These are phyloP conservation scores for Pouteria campechiana DNA, from an alignment of 179 eudicot genomes.

Conservation along the genomic window DNA sequence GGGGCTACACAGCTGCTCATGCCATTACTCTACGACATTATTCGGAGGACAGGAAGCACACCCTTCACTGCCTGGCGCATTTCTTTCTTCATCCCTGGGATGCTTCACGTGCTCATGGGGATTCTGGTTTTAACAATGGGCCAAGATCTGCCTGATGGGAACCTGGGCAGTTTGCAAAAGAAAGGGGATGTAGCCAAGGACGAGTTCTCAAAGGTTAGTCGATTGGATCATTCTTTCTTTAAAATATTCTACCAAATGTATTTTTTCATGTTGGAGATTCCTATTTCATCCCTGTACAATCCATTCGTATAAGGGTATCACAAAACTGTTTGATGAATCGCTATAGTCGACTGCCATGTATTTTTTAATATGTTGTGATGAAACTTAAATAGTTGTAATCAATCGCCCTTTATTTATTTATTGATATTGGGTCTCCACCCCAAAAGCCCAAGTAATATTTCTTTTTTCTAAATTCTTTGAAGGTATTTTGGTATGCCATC, in stretches of 20 bases:
- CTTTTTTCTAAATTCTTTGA: background rate
- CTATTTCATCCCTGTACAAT: no score
- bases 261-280: no score
- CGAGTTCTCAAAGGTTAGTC: conserved; percentile 9
- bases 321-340: no score
- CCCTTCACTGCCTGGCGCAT: conserved; percentile 24
- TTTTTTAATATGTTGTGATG: no score
- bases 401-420: no score
- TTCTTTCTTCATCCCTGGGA: conserved; percentile 20
- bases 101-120: conserved; percentile 13
- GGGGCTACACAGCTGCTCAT: conserved; percentile 19
- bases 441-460: no score
- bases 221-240: no score
- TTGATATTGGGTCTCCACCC: no score
- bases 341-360: no score
- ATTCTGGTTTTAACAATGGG: conserved; percentile 11
- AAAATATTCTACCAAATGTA: no score
- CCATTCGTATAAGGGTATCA: no score
- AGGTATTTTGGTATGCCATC: conserved; percentile 30
- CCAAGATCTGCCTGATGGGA: conserved; percentile 28
- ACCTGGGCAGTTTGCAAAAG: conserved; percentile 11
- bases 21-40: conserved; percentile 15
- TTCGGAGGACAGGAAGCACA: conserved; percentile 4
- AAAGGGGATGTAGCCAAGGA: conserved; percentile 19
- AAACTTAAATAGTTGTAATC: no score